These are phyloP conservation scores for Clathrus columnatus DNA, from an alignment of 768 basidiomycete species.

Conservation along the genomic window DNA sequence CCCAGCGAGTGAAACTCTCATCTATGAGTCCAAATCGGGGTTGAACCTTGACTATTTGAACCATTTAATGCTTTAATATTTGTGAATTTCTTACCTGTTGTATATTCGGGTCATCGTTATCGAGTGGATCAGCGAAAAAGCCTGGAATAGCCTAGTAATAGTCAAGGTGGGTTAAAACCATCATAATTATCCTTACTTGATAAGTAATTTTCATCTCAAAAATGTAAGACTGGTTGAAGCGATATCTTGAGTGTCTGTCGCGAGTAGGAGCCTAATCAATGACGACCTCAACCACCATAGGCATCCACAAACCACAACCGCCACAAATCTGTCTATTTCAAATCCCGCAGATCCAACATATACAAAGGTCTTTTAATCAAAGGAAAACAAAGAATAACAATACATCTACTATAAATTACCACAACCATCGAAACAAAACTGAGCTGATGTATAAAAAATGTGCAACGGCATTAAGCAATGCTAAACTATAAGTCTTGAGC, in stretches of 20 bases:
- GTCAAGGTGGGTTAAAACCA: neutral
- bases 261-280: neutral
- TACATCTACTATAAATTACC: too few relatives aligned
- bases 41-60: slow-evolving; percentile 33
- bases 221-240: neutral
- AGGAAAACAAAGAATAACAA: too few relatives aligned
- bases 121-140: slow-evolving; percentile 36
- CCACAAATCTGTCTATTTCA: neutral
- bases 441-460: too few relatives aligned
- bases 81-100: neutral
- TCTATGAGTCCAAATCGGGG: slow-evolving; percentile 54
- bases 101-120: slow-evolving; percentile 15
- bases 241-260: neutral
- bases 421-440: too few relatives aligned
- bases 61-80: neutral
- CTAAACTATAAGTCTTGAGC: too few relatives aligned
- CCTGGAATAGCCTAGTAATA: slow-evolving; percentile 27
- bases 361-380: too few relatives aligned
- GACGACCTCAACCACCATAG: neutral
- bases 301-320: neutral
- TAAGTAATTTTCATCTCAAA: neutral
- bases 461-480: too few relatives aligned
- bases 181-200: neutral
- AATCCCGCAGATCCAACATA: too few relatives aligned
- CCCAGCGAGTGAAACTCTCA: slow-evolving; percentile 40